Base-by-base conservation (phyloP, 805 yeast genomes). In the Myxozyma sirexii region DNA sequence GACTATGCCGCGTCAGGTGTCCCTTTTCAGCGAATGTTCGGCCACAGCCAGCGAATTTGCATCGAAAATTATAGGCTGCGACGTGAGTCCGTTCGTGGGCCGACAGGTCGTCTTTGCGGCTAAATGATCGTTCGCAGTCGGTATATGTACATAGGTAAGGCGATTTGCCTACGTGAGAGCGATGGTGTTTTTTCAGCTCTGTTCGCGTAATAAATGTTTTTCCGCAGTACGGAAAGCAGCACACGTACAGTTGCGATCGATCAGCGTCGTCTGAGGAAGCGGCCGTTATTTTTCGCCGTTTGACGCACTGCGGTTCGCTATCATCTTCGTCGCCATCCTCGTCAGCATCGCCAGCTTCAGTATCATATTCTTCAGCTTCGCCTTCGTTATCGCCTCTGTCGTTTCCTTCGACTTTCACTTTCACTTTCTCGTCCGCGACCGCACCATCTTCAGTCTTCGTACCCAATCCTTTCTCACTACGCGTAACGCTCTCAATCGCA, bases 161-260 rank as follows among this genome's bases (percentile, higher is more conserved):
- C 54, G 94, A 77, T 42, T 86, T 84, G 60, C 89, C 88, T 1
- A 88, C 80, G 69, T 94, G 99, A 0, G 88, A 73, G 39, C 93
- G 77, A 62, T 81, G 78, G 69, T 94, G 99, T 68, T 89, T 96
- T 37, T 86, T 88, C 54, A 94, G 76, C 8, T 90, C 77, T 0
- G 94, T 85, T 0, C 97, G 97, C 51, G 92, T 79, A 5, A 87
- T 76, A 69, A 90, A 93, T 0, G 88, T 81, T 71, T 90, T 93
- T 27, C 74, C 81, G 69, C 98, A 94, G 1, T 82, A 86, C 4
- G 77, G 80, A 60, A 77, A 80, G 17, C 79, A 80, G 72, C 98
- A 93, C 8, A 71, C 68, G 69, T 86, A 86, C 17, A 72, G 77
- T 68, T 89, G 90, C 0, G 82, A 80, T 53, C 19, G 7, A 12